Evolutionary conservation across 768 basidiomycete genomes (phyloP), one percentile per base, ranked within the genome.

Genomic region (Russula abietina): DNA sequence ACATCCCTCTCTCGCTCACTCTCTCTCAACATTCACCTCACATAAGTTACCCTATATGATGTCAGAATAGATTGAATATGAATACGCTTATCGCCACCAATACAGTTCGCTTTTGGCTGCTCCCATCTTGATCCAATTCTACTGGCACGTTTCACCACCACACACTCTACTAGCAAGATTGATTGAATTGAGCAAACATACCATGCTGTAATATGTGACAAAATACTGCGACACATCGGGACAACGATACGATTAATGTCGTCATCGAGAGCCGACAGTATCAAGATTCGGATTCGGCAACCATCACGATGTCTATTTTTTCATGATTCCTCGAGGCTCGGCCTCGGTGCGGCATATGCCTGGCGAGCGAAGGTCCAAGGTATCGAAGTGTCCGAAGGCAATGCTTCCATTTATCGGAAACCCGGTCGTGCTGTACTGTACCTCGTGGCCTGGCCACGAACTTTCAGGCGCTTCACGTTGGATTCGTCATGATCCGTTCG

Each of bases 381-480:
- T 16, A 16, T 39, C 38, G 16, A 46, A 14, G 30, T 33, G 30
- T 45, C 22, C 17, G 10, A 43, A 16, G 8, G 1, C 3, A 30
- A 30, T 6, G 43, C 59, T 60, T 60, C 59, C 52, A 46, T 60
- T 60, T 28, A 8, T 52, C 50, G 46, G 19, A 16, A 26, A 24
- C 24, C 24, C 3, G 24, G 14, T 1, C 48, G 7, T 49, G 26
- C n/a, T 46, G 16, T 43, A 17, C 6, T 14, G 12, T 12, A 48
- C 46, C 22, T 4, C 12, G 11, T 12, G 46, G 46, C 22, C 11
- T 8, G 46, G 22, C 19, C 48, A 49, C 26, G 26, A 49, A 9
- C 16, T 6, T 49, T 3, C 45, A 11, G n/a, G 38, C 16, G 38
- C 12, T 49, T 8, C 45, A 22, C 11, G 10, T 22, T n/a, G 43